Conservation (phyloP, 202 grass and related monocot genomes). For the Zizania palustris region DNA sequence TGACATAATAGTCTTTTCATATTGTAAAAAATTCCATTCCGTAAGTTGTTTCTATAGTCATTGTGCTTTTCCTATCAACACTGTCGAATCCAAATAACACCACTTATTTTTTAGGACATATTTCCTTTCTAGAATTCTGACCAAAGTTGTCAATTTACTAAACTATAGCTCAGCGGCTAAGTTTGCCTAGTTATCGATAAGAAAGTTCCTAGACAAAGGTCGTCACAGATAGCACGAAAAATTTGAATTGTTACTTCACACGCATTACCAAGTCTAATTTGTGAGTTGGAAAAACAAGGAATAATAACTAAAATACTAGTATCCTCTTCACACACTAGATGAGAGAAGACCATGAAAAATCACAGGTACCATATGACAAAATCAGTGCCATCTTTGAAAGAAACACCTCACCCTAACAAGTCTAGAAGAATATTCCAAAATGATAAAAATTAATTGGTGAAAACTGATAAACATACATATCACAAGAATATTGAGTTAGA, state of each 20-base stretch:
- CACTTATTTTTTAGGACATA: constrained; percentile 18
- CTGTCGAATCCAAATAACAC: constrained; percentile 4
- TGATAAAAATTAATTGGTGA: constrained; percentile 5
- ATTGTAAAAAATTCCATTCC: too few relatives aligned
- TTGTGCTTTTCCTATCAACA: constrained; percentile 2
- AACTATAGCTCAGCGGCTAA: background rate
- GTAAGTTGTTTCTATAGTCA: background rate
- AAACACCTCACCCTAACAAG: background rate
- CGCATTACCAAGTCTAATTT: constrained; percentile 29
- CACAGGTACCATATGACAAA: constrained; percentile 9
- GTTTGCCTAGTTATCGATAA: background rate
- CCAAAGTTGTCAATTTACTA: background rate
- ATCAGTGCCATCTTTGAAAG: background rate
- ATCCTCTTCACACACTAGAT: background rate
- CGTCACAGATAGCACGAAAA: background rate
- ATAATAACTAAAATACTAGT: background rate
- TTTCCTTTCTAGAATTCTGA: background rate
- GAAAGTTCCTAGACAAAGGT: background rate
- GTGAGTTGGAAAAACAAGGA: constrained; percentile 3
- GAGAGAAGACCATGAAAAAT: constrained; percentile 32
- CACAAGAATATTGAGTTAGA: too few relatives aligned
- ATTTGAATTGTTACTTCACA: background rate
- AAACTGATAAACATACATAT: constrained; percentile 11
- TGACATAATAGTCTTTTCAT: too few relatives aligned
- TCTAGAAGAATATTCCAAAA: background rate